Conservation (phyloP, 441 rosid species). For the Populus trichocarpa region DNA sequence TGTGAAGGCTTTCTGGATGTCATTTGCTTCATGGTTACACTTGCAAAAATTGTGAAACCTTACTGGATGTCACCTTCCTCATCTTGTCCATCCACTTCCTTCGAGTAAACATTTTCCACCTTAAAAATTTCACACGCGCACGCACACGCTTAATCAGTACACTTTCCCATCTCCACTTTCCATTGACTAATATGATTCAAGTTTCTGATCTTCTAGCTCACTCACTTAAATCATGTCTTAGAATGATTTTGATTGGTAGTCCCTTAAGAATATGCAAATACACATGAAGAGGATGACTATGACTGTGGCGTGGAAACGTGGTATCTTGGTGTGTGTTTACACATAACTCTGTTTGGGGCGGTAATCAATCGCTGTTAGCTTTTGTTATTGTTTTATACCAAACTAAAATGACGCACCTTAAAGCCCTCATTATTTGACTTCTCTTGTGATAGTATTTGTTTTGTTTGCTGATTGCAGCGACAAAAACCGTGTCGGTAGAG, state of each 20-base stretch:
- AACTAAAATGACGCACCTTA: background rate
- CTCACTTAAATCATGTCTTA: background rate
- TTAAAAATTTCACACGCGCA: background rate
- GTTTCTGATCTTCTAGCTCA: background rate
- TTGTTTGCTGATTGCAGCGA: constrained; percentile 44
- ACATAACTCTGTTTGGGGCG: background rate
- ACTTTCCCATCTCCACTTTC: background rate
- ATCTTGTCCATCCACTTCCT: background rate
- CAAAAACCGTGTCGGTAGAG: constrained; percentile 69
- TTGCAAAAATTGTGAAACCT: background rate
- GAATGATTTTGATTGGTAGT: background rate
- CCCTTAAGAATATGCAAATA: background rate
- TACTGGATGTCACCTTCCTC: background rate
- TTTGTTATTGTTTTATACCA: background rate
- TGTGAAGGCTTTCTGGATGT: background rate
- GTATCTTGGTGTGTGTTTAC: background rate
- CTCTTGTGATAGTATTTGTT: background rate
- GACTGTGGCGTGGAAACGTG: background rate
- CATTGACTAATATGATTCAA: background rate
- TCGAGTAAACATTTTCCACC: background rate
- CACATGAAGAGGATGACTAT: background rate
- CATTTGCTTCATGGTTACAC: background rate
- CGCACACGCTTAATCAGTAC: background rate
- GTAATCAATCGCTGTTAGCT: background rate
- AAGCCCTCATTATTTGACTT: background rate